Conservation (phyloP, 2,329 filamentous ascomycete species). For the Diaporthe destruens region DNA sequence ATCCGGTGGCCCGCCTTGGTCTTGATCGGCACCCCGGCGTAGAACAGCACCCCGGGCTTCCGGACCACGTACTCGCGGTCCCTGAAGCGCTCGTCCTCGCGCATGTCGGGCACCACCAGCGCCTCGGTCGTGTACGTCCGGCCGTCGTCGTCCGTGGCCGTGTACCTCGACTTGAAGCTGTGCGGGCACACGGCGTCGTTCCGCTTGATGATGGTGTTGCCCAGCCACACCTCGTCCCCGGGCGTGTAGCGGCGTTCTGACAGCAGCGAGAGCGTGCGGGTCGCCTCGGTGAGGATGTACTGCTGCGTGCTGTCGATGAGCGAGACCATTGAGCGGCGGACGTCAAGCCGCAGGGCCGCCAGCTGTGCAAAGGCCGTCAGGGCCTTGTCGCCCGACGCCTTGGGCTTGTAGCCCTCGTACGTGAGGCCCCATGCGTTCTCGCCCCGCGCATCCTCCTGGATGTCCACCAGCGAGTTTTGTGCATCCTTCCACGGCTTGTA, state of each 20-base stretch:
- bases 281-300: slow-evolving; percentile 35
- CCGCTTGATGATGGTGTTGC: slow-evolving; percentile 33
- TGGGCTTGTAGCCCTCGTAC: slow-evolving; percentile 50
- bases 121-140: slow-evolving; percentile 20
- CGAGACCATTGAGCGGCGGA: slow-evolving; percentile 55
- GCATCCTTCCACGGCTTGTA: slow-evolving; percentile 39
- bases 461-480: slow-evolving; percentile 29
- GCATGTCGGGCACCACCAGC: slow-evolving; percentile 37
- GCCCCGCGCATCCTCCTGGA: slow-evolving; percentile 4
- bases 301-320: slow-evolving; percentile 37
- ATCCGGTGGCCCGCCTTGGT: slow-evolving; percentile 36
- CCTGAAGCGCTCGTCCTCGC: slow-evolving; percentile 38
- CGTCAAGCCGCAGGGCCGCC: slow-evolving; percentile 60
- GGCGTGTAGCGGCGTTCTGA: slow-evolving; percentile 47
- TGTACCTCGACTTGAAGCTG: slow-evolving; percentile 35
- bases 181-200: slow-evolving; percentile 45
- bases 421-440: slow-evolving; percentile 31
- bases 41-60: slow-evolving; percentile 23
- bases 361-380: slow-evolving; percentile 65
- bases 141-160: slow-evolving; percentile 57
- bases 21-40: slow-evolving; percentile 37
- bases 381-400: slow-evolving; percentile 52
- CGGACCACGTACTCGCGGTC: slow-evolving; percentile 28
- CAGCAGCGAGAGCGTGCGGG: slow-evolving; percentile 46
- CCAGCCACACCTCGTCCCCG: slow-evolving; percentile 36